Evolutionary conservation across 306 rosid genomes (phyloP), one percentile per base, ranked within the genome.

Genomic region (Betula pendula): DNA sequence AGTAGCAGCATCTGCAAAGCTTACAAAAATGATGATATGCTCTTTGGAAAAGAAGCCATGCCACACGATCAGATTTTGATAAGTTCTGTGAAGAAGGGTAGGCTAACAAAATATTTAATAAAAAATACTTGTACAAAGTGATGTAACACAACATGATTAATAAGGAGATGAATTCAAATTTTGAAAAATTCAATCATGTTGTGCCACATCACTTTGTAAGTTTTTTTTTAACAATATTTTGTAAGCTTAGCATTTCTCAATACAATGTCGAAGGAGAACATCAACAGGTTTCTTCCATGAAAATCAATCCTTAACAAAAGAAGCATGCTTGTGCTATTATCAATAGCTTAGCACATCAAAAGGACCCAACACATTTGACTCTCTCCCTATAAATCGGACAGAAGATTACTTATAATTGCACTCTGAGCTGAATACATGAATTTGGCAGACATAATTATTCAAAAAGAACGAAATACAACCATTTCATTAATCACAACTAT

Each of bases 401-500:
- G 5, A 35, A 35, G 40, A 35, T 35, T 35, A 35, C 40, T 3
- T 35, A 5, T 38, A 38, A 5, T 38, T 38, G 20, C 14, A 58
- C 71, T 60, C 56, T 48, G 35, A 45, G 20, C 12, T 42, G 65
- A 42, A 48, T 31, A 70, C 78, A 77, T 31, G 60, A 70, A 60
- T 51, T 45, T 35, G 66, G 68, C 66, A 20, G 43, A 51, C 43
- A 66, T 7, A 56, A 62, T 70, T 77, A 73, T 48, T 73, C 62
- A 13, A 62, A 74, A 59, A 59, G 70, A 29, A 47, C 29, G 75
- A 78, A 38, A 38, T 6, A 38, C 73, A 73, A 74, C 59, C 63
- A 56, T 47, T 60, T 59, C 12, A 16, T 16, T 70, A 56, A 75
- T 78, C 58, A 62, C 53, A 77, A 65, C 33, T 72, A 75, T 40